Evolutionary conservation across 2,329 filamentous ascomycete species (phyloP).

Genomic region (Diaporthe batatas): DNA sequence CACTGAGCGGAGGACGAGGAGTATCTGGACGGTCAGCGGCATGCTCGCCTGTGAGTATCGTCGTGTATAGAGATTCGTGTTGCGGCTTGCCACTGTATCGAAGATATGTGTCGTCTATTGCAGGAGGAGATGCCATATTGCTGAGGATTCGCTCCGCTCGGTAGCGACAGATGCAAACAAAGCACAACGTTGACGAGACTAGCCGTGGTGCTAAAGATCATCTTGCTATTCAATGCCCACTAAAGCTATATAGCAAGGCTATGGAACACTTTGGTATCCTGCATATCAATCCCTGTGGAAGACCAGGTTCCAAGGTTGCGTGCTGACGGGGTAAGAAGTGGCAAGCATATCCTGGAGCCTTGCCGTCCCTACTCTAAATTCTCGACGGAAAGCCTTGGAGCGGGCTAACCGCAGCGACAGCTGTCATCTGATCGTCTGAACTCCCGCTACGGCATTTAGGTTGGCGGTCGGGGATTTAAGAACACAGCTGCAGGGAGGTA

Average conservation of each 20-base stretch:
- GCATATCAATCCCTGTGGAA: background rate
- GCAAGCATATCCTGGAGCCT: slow-evolving; percentile 26
- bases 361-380: background rate
- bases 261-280: background rate
- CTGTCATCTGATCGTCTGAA: slow-evolving; percentile 32
- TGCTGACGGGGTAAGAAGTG: background rate
- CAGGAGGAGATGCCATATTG: slow-evolving; percentile 15
- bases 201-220: background rate
- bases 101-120: slow-evolving; percentile 7
- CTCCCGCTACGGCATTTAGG: slow-evolving; percentile 17
- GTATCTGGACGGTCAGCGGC: background rate
- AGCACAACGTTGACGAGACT: background rate
- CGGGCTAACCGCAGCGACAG: background rate
- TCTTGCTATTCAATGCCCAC: slow-evolving; percentile 3
- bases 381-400: background rate
- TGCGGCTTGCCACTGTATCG: slow-evolving; percentile 5
- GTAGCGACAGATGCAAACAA: slow-evolving; percentile 2
- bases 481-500: background rate
- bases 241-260: slow-evolving; percentile 5
- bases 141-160: background rate
- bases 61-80: slow-evolving; percentile 23
- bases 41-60: slow-evolving; percentile 11
- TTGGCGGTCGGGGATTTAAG: background rate
- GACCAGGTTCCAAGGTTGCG: background rate
- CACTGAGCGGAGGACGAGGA: slow-evolving; percentile 2